These are phyloP conservation scores for Aspergillus tanneri DNA, from an alignment of 2,329 filamentous ascomycete genomes.

Conservation along the genomic window DNA sequence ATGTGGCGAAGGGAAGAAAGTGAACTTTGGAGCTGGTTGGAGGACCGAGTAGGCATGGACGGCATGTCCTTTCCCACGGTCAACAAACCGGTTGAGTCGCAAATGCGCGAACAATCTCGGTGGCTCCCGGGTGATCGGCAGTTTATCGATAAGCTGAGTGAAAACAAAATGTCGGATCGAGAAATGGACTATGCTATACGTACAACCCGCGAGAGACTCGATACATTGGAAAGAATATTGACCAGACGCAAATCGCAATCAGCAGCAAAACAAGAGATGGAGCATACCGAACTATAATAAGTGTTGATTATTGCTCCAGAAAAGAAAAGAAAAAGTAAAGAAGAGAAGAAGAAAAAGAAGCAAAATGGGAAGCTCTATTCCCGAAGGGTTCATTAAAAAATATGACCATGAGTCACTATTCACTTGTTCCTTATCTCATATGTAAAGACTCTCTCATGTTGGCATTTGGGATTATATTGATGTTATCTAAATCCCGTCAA, in stretches of 20 bases:
- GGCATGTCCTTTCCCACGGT: slow-evolving; percentile 42
- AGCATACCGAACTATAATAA: slow-evolving; percentile 29
- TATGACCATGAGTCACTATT: too few relatives aligned
- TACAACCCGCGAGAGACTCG: slow-evolving; percentile 81
- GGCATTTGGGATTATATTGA: neutral
- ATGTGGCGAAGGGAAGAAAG: slow-evolving; percentile 87
- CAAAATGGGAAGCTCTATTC: too few relatives aligned
- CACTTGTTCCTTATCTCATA: neutral
- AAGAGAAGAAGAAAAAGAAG: too few relatives aligned
- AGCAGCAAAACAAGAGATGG: slow-evolving; percentile 17
- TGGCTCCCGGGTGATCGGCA: slow-evolving; percentile 41
- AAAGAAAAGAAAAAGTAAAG: too few relatives aligned
- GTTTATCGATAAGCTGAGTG: slow-evolving; percentile 58
- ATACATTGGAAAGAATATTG: slow-evolving; percentile 71
- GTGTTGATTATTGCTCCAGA: too few relatives aligned
- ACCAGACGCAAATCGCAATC: slow-evolving; percentile 52
- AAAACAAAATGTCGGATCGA: slow-evolving; percentile 68
- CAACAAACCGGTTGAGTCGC: slow-evolving; percentile 32
- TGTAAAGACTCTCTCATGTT: neutral
- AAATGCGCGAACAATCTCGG: slow-evolving; percentile 43
- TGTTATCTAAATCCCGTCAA: neutral
- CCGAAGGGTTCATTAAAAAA: too few relatives aligned
- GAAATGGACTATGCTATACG: slow-evolving; percentile 78
- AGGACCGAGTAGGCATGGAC: slow-evolving; percentile 78
- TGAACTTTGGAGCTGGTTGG: slow-evolving; percentile 90